phyloP scores from a whole-genome alignment of 306 rosid species.

The Trifolium repens region DNA sequence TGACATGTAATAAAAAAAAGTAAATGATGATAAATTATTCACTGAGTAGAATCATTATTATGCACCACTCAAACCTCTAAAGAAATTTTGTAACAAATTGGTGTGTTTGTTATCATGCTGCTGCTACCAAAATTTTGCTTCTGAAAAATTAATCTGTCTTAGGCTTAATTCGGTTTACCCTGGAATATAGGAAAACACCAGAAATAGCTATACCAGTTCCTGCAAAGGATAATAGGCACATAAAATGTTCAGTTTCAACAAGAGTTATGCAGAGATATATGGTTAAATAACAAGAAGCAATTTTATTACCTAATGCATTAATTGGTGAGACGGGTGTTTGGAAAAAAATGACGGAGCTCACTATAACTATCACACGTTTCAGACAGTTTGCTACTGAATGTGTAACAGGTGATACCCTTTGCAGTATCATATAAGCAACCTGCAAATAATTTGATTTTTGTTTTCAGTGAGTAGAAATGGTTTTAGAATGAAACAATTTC shows the following conservation, averaged over 20 bases:
- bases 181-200: conserved; percentile 93
- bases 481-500: no score
- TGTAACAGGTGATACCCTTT: conserved; percentile 94
- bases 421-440: conserved; percentile 96
- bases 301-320: conserved; percentile 73
- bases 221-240: conserved; percentile 44
- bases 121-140: conserved; percentile 45
- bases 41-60: conserved; percentile 36
- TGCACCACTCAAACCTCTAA: conserved; percentile 47
- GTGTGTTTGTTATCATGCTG: not conserved
- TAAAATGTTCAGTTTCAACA: conserved; percentile 15
- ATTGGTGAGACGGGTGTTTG: conserved; percentile 80
- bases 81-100: conserved; percentile 29
- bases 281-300: conserved; percentile 11
- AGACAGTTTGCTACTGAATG: conserved; percentile 93
- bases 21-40: not conserved
- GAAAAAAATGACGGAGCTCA: conserved; percentile 95
- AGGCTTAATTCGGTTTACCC: conserved; percentile 81
- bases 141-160: conserved; percentile 53
- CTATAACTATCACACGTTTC: conserved; percentile 93
- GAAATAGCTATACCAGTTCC: conserved; percentile 92
- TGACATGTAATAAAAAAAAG: not conserved
- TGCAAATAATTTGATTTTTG: conserved; percentile 38
- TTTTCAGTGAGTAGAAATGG: not conserved
- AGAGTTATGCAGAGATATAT: not conserved